phyloP scores from a whole-genome alignment of 202 grass and related monocot species.

The Zoysia matrella region DNA sequence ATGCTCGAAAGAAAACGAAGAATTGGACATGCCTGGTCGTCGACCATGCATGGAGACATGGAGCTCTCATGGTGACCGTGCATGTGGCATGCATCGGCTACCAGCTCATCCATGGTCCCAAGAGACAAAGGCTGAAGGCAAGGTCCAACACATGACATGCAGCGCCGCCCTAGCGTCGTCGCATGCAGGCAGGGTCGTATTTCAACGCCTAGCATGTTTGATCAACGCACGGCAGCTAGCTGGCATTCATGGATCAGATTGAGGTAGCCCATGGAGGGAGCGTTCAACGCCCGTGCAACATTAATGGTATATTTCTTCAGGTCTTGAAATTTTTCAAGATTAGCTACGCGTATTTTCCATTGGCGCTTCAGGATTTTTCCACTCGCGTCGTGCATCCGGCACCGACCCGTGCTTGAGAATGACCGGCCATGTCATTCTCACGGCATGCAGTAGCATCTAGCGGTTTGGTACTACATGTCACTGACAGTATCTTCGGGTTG shows the following conservation, averaged over 20 bases:
- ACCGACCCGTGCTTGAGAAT: neutral
- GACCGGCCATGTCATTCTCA: too few species aligned
- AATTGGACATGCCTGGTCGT: neutral
- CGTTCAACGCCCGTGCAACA: slow-evolving; percentile 25
- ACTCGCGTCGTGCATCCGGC: too few species aligned
- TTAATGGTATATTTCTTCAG: neutral
- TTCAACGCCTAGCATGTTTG: slow-evolving; percentile 40
- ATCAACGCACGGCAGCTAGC: slow-evolving; percentile 44
- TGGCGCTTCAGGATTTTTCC: too few species aligned
- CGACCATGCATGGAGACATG: neutral
- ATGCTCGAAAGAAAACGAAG: neutral
- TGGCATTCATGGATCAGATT: slow-evolving; percentile 19
- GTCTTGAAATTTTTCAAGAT: neutral
- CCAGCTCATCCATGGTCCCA: neutral
- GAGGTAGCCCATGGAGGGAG: neutral
- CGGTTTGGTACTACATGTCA: too few species aligned
- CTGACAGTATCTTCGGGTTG: neutral
- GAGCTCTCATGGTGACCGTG: neutral
- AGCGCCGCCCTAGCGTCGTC: slow-evolving; percentile 28
- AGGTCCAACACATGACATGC: slow-evolving; percentile 38
- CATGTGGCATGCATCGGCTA: neutral
- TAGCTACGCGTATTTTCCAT: too few species aligned
- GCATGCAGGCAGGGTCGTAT: slow-evolving; percentile 10
- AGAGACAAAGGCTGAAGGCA: neutral
- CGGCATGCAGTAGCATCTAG: too few species aligned